These are phyloP conservation scores for Boletellus ananas DNA, from an alignment of 768 basidiomycete species.

Conservation along the genomic window DNA sequence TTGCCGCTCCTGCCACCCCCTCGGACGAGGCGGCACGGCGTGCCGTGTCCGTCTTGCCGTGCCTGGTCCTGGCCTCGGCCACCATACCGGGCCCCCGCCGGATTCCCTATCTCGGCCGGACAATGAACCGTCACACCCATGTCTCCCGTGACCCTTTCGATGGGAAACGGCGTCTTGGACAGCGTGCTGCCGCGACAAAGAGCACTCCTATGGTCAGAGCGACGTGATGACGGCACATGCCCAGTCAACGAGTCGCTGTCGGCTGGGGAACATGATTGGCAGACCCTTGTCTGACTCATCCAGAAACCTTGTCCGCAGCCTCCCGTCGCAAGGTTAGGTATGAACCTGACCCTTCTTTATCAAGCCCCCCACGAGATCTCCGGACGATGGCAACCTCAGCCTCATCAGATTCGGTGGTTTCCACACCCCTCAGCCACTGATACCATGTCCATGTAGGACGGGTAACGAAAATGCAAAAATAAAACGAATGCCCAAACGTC, in stretches of 20 bases:
- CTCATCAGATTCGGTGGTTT: not conserved
- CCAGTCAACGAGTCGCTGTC: constrained; percentile 1
- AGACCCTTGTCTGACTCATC: not conserved
- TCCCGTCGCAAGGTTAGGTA: not conserved
- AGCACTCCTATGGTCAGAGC: not conserved
- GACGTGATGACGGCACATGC: constrained; percentile 5
- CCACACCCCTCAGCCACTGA: not conserved
- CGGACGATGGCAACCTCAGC: not conserved
- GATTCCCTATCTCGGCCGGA: not conserved
- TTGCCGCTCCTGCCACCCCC: constrained; percentile 14
- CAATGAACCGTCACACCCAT: not conserved
- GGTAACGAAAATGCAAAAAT: not conserved
- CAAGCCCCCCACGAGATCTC: not conserved
- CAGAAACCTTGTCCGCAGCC: not conserved
- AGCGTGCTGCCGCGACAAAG: not conserved
- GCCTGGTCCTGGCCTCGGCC: constrained; percentile 12
- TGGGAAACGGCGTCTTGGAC: constrained; percentile 15
- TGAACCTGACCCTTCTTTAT: not conserved
- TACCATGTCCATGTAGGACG: not conserved
- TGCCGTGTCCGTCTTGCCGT: constrained; percentile 8
- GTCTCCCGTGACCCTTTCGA: constrained; percentile 19
- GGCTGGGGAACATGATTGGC: constrained; percentile 1
- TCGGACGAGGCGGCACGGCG: not conserved
- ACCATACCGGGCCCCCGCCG: not conserved
- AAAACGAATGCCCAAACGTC: not conserved